Base-by-base conservation (phyloP, 441 rosid species). In the Capsella rubella region DNA sequence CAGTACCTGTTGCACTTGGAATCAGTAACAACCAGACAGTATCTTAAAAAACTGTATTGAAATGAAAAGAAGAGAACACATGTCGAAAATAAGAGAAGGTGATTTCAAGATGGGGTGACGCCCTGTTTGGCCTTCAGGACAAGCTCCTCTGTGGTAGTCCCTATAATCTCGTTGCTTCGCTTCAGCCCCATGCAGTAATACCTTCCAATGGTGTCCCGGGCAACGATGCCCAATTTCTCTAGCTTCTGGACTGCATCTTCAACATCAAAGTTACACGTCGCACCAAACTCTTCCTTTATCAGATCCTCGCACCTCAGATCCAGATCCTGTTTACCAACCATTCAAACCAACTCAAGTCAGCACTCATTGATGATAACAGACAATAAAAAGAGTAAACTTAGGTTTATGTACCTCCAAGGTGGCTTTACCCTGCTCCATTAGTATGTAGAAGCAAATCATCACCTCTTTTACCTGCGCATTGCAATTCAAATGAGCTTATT, bases 161-260 rank as follows among this genome's bases (percentile, higher is more conserved):
- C 97, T 27, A 95, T 91, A 67, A 90, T 90, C 77, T 94, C 98
- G 35, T 95, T 95, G 8, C 98, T 95, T n/a, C 89, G 90, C 75
- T 85, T 89, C 75, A 95, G 82, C 52, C 92, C 90, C 43, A 90
- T 88, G 71, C 91, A 87, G 72, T 62, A 85, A 79, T 78, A 92
- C 70, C 86, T 84, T 70, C 98, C 97, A n/a, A 84, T 80, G 12
- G 89, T 76, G 76, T 95, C 99, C 89, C 85, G 90, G 63, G 85
- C 43, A 79, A 95, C 88, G 8, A 96, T 89, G 64, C 96, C 92
- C 78, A 96, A 75, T 83, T 87, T 96, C 85, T 91, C 92, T 56
- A 96, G 81, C 87, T 96, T 96, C 64, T 82, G 76, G 72, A 96
- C 86, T 49, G 99, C 99, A 84, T 93, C 97, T 57, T 91, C 99